These are phyloP conservation scores for Penicillium crustosum DNA, from an alignment of 2,329 filamentous ascomycete genomes.

Conservation along the genomic window DNA sequence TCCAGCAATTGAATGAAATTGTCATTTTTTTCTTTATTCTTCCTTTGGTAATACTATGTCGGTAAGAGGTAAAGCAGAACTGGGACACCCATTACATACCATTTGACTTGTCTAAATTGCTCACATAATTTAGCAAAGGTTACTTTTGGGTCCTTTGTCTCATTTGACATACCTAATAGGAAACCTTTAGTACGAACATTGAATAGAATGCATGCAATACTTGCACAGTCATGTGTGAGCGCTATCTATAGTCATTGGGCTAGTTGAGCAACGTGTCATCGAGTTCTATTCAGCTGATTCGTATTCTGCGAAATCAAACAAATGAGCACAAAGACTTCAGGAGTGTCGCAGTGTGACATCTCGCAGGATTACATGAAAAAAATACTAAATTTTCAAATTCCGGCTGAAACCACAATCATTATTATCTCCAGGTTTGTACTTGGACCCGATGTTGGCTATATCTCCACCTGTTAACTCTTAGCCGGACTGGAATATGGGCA, in stretches of 20 bases:
- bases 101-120: conserved; percentile 7
- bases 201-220: neutral
- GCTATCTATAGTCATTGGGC: neutral
- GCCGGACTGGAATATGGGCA: neutral
- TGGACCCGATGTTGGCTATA: neutral
- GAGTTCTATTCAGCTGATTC: neutral
- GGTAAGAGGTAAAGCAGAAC: neutral
- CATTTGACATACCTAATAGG: neutral
- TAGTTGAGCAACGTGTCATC: neutral
- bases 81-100: neutral
- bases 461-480: neutral
- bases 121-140: conserved; percentile 1
- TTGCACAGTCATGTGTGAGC: neutral
- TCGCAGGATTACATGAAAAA: neutral
- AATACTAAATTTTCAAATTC: neutral
- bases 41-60: neutral
- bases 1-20: neutral
- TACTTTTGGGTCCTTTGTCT: neutral
- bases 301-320: neutral
- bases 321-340: neutral
- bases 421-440: neutral
- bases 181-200: neutral
- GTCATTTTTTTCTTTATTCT: neutral
- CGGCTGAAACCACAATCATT: neutral
- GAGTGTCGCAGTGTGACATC: neutral